Conservation (phyloP, 129 eudicot genomes). For the Erigeron canadensis region DNA sequence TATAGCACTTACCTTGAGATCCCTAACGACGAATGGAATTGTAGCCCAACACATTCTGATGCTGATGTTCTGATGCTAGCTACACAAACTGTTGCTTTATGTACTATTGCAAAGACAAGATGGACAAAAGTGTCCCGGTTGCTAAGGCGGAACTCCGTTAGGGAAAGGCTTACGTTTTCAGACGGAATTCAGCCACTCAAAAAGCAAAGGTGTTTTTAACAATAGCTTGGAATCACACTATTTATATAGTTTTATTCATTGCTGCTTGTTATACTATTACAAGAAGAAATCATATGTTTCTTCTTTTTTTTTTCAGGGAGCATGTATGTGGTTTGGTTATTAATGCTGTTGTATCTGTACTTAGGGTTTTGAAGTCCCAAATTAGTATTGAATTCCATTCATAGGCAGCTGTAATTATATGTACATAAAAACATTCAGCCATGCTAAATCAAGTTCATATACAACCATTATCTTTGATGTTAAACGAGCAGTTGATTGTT, state of each 20-base stretch:
- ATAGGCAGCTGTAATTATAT: conserved; percentile 1
- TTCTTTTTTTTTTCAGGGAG: conserved; percentile 4
- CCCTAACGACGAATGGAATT: conserved; percentile 11
- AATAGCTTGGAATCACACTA: background rate
- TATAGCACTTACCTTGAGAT: conserved; percentile 7
- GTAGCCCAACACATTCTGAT: conserved; percentile 19
- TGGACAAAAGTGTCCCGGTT: conserved; percentile 28
- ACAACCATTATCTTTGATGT: background rate
- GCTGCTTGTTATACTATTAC: conserved; percentile 19
- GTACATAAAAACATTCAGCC: conserved; percentile 3
- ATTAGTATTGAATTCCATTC: conserved; percentile 1
- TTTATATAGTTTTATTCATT: background rate
- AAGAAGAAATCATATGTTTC: background rate
- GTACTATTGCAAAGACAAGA: conserved; percentile 1
- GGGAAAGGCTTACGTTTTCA: conserved; percentile 28
- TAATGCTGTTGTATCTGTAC: conserved; percentile 10
- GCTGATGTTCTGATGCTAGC: background rate
- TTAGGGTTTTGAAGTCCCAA: conserved; percentile 1
- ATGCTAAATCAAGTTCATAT: conserved; percentile 3
- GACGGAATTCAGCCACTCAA: conserved; percentile 30
- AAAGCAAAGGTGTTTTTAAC: conserved; percentile 31
- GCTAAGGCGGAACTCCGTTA: conserved; percentile 25
- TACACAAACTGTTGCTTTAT: background rate
- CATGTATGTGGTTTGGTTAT: conserved; percentile 15
- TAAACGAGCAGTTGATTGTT: background rate